These are phyloP conservation scores for Dichotomopilus funicola DNA, from an alignment of 2,329 filamentous ascomycete genomes.

Conservation along the genomic window DNA sequence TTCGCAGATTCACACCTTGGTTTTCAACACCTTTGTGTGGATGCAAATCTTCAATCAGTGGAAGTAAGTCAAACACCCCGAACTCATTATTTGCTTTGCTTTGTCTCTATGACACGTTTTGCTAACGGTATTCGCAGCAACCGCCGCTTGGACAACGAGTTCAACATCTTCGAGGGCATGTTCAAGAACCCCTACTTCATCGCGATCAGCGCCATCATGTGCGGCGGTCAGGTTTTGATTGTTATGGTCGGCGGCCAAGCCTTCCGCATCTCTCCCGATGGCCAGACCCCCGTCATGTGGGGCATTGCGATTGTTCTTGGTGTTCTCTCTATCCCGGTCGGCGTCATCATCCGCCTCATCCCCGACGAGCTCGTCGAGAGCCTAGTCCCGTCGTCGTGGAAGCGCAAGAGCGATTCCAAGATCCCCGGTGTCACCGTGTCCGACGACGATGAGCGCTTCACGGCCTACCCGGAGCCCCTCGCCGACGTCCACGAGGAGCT, in stretches of 20 bases:
- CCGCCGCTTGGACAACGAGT: constrained; percentile 84
- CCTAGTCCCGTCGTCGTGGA: constrained; percentile 48
- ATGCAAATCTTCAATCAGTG: constrained; percentile 99
- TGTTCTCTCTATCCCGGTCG: constrained; percentile 77
- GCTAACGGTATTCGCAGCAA: constrained; percentile 48
- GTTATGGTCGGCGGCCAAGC: constrained; percentile 77
- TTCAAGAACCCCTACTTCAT: constrained; percentile 84
- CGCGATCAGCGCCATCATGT: constrained; percentile 77
- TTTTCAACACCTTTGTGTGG: constrained; percentile 99
- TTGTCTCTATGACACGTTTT: background rate
- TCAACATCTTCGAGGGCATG: constrained; percentile 93
- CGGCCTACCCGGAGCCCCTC: constrained; percentile 63
- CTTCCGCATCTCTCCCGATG: constrained; percentile 60
- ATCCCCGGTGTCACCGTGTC: constrained; percentile 54
- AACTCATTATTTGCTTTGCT: background rate
- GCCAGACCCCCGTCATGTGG: constrained; percentile 72
- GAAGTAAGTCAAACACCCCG: constrained; percentile 56
- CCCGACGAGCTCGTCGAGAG: constrained; percentile 62
- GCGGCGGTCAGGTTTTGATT: constrained; percentile 83
- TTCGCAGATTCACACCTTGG: constrained; percentile 64
- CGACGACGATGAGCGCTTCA: constrained; percentile 57
- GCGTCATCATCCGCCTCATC: constrained; percentile 71
- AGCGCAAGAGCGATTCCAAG: constrained; percentile 37
- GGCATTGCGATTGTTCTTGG: constrained; percentile 79
- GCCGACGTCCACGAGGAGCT: constrained; percentile 74